Base-by-base conservation (phyloP, 371 early-diverging fungal genomes). In the Circinella minor region DNA sequence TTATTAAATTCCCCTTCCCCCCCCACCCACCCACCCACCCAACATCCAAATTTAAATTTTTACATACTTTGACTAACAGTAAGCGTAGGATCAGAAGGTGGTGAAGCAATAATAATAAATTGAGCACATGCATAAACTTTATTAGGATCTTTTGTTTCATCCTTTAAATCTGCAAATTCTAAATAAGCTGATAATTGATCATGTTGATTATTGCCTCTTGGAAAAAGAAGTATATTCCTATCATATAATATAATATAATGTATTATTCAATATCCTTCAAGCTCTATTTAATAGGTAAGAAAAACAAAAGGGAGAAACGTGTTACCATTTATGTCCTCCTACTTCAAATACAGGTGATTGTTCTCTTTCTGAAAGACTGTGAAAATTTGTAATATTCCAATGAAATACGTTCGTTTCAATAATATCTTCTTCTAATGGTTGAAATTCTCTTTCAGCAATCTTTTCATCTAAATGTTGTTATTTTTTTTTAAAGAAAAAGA, bases 211-310 rank as follows among this genome's bases (percentile, higher is more conserved):
- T 98, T 98, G 36, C 98, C 98, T 61, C 80, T 87, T 43, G 98
- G 97, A 80, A 97, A 98, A 27, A 97, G 79, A 7, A 98, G 81
- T 36, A 97, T 85, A 67, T 93, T 86, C 96, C 96, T 92, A 66
- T n/a, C n/a, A n/a, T n/a, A n/a, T n/a, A n/a, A n/a, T 48, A 63
- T 39, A 37, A 37, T 38, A 47, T 15, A 27, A 63, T 18, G 27
- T 13, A 47, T n/a, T n/a, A n/a, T n/a, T n/a, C n/a, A n/a, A n/a
- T n/a, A n/a, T n/a, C n/a, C n/a, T n/a, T n/a, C n/a, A n/a, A n/a
- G n/a, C n/a, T n/a, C n/a, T n/a, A n/a, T n/a, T n/a, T n/a, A n/a
- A n/a, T 43, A 43, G 27, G 27, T 27, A 27, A 27, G 27, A 27
- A 27, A 27, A 27, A 39, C 39, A 3, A 43, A 43, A 43, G 43